These are phyloP conservation scores for Triticum turgidum DNA, from an alignment of 176 grass and related monocot species.

Conservation along the genomic window DNA sequence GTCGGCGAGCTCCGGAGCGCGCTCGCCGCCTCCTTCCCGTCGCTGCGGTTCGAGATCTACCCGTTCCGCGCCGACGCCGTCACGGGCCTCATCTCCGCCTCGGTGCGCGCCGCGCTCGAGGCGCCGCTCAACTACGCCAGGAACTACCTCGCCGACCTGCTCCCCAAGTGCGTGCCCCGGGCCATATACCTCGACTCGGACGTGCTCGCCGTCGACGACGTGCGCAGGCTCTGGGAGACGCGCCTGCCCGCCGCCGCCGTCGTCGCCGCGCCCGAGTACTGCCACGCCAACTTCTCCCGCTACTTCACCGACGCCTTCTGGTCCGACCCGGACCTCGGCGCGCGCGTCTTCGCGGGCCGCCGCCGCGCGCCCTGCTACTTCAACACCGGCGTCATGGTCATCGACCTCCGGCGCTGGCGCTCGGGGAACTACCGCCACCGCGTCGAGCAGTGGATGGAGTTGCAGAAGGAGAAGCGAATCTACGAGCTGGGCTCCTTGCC, in stretches of 20 bases:
- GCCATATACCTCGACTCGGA: slow-evolving; percentile 79
- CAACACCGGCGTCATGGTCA: slow-evolving; percentile 75
- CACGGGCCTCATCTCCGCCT: slow-evolving; percentile 71
- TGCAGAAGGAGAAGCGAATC: slow-evolving; percentile 76
- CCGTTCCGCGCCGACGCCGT: slow-evolving; percentile 53
- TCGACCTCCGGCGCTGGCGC: slow-evolving; percentile 72
- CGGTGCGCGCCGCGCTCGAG: slow-evolving; percentile 80
- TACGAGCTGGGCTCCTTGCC: slow-evolving; percentile 86
- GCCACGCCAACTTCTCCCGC: slow-evolving; percentile 66
- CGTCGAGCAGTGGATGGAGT: slow-evolving; percentile 74
- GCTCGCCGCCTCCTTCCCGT: slow-evolving; percentile 64
- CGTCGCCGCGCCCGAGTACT: slow-evolving; percentile 66
- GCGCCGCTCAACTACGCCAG: slow-evolving; percentile 84
- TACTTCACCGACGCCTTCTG: slow-evolving; percentile 74
- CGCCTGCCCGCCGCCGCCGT: slow-evolving; percentile 55
- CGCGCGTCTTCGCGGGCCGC: slow-evolving; percentile 36
- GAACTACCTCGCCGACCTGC: slow-evolving; percentile 73
- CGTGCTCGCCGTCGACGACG: slow-evolving; percentile 68
- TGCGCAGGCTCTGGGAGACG: slow-evolving; percentile 58
- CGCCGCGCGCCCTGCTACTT: slow-evolving; percentile 64
- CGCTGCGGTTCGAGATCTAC: slow-evolving; percentile 84
- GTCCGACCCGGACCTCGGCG: slow-evolving; percentile 48
- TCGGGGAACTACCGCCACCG: slow-evolving; percentile 64
- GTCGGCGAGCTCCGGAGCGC: slow-evolving; percentile 35
- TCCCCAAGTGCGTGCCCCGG: slow-evolving; percentile 57